phyloP scores from a whole-genome alignment of 2,329 filamentous ascomycete species.

The Fusarium dimerum region DNA sequence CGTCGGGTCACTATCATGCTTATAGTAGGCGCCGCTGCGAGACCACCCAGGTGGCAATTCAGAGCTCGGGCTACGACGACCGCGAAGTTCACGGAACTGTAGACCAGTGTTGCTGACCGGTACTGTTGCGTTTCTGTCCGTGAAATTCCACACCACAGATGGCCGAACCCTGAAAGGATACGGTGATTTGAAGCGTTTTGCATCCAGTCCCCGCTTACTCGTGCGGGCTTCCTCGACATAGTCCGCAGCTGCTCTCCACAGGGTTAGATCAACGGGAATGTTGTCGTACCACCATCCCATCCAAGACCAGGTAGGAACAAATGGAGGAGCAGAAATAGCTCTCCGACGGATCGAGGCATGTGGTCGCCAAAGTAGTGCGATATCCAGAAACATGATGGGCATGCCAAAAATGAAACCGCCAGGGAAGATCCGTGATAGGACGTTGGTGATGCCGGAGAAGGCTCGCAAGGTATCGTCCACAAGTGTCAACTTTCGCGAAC shows the following conservation, averaged over 20 bases:
- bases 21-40: constrained; percentile 38
- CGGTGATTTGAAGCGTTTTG: constrained; percentile 38
- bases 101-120: constrained; percentile 41
- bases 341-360: constrained; percentile 44
- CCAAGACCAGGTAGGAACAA: constrained; percentile 49
- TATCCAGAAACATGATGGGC: constrained; percentile 48
- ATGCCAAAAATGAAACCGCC: constrained; percentile 48
- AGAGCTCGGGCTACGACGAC: constrained; percentile 32
- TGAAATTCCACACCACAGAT: constrained; percentile 42
- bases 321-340: constrained; percentile 37
- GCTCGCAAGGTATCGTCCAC: constrained; percentile 46
- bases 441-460: constrained; percentile 44
- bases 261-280: constrained; percentile 41
- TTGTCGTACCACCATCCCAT: constrained; percentile 51
- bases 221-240: constrained; percentile 42
- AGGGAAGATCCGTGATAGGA: constrained; percentile 42
- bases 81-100: constrained; percentile 40
- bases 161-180: constrained; percentile 42
- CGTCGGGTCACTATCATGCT: constrained; percentile 41
- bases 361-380: constrained; percentile 47
- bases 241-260: constrained; percentile 46
- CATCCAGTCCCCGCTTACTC: constrained; percentile 32
- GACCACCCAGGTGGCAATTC: constrained; percentile 43
- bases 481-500: constrained; percentile 38
- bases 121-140: constrained; percentile 37